Percentiles rank a stretch among this genome's conserved stretches.
phyloP scores from a whole-genome alignment of 2,329 filamentous ascomycete species.

The Fusarium transvaalense region DNA sequence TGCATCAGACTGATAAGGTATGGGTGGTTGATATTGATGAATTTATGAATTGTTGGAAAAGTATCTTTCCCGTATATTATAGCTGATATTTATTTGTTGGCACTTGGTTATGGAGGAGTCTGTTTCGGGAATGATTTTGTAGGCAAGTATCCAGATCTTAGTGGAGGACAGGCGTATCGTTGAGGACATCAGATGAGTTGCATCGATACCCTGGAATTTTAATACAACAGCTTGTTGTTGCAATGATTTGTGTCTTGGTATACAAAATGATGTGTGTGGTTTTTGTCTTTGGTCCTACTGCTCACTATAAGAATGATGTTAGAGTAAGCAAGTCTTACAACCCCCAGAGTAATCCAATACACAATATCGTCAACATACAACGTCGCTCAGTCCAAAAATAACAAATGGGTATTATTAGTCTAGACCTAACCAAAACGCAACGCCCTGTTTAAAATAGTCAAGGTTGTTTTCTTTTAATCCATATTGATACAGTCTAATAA shows the following conservation, averaged over 20 bases:
- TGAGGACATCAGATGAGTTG: slow-evolving; percentile 28
- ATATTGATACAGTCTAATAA: slow-evolving; percentile 37
- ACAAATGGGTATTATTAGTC: not conserved
- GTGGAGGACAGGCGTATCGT: slow-evolving; percentile 13
- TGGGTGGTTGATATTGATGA: slow-evolving; percentile 32
- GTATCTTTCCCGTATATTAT: slow-evolving; percentile 37
- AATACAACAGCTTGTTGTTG: slow-evolving; percentile 17
- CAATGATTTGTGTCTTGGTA: not conserved
- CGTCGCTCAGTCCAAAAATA: not conserved
- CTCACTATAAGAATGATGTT: not conserved
- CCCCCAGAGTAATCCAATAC: not conserved
- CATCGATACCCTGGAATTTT: slow-evolving; percentile 41
- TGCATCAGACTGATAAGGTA: slow-evolving; percentile 65
- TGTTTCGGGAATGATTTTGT: slow-evolving; percentile 18
- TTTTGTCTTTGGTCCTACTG: not conserved
- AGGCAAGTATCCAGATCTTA: slow-evolving; percentile 8
- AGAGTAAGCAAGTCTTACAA: too few relatives aligned
- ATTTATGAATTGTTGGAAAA: slow-evolving; percentile 42
- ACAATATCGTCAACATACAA: not conserved
- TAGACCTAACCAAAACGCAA: not conserved
- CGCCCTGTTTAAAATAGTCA: not conserved
- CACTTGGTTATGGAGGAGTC: slow-evolving; percentile 10
- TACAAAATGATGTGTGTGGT: not conserved
- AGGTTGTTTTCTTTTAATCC: slow-evolving; percentile 17
- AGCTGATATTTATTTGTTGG: not conserved